These are phyloP conservation scores for Dianthus caryophyllus DNA, from an alignment of 148 eudicot species.

Conservation along the genomic window DNA sequence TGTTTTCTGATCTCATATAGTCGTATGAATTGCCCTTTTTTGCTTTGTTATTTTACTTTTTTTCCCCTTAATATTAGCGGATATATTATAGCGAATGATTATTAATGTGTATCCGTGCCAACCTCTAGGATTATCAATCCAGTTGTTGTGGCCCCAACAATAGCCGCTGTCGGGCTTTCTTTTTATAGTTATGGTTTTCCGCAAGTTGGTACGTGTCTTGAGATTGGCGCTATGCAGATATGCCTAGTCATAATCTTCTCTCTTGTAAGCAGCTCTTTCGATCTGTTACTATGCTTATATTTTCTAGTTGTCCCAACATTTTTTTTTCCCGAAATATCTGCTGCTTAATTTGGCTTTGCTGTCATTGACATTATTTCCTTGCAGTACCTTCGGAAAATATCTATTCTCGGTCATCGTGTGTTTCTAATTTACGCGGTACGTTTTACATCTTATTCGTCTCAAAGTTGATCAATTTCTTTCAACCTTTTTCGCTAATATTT, in stretches of 20 bases:
- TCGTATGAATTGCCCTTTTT: background rate
- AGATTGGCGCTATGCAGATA: constrained; percentile 90
- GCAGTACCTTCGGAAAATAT: constrained; percentile 97
- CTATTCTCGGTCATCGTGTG: constrained; percentile 82
- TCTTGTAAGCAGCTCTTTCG: constrained; percentile 64
- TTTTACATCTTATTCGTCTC: constrained; percentile 10
- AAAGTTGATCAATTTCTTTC: background rate
- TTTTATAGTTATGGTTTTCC: constrained; percentile 97
- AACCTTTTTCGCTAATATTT: too few relatives aligned
- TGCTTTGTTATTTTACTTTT: background rate
- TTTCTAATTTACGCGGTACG: constrained; percentile 96
- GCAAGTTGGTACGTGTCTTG: constrained; percentile 84
- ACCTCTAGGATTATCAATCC: constrained; percentile 79
- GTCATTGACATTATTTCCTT: constrained; percentile 17
- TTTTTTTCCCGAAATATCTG: background rate
- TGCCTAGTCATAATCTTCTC: constrained; percentile 78
- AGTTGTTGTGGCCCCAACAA: constrained; percentile 94
- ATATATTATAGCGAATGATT: background rate
- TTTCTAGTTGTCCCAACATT: background rate
- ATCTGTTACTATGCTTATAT: background rate
- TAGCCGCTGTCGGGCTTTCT: constrained; percentile 97
- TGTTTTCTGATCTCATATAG: background rate
- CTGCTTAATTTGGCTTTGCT: background rate
- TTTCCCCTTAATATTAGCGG: background rate
- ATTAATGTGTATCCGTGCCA: constrained; percentile 15